Evolutionary conservation across 2,329 filamentous ascomycete species (phyloP), one percentile per base, ranked within the genome.

Genomic region (Xylaria polymorpha): DNA sequence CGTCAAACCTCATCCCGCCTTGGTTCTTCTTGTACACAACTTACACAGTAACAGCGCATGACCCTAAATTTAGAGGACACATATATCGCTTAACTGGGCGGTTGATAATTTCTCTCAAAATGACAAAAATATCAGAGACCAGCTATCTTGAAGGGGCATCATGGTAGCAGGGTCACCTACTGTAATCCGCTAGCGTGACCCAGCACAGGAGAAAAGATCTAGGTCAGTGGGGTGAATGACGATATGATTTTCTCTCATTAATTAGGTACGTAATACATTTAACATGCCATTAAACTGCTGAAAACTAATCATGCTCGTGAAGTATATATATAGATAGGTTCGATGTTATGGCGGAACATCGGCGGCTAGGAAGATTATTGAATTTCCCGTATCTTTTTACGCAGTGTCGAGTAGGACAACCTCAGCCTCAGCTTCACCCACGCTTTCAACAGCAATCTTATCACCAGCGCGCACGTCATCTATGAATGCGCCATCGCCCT

Each of bases 401-500:
- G 87, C 85, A 51, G 88, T 91, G 76, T 92, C 90, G 72, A 92
- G 77, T 44, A 92, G 83, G 60, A 92, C 80, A n/a, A 92, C 88
- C 80, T 93, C 91, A 0, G 90, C 90, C 73, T 92, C 90, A 0
- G 78, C 90, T 66, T 89, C 88, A 1, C 91, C 91, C 43, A 92
- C 83, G 75, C 88, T 92, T 80, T 93, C 90, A 41, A 93, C 84
- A 1, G 80, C 80, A 44, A 93, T 80, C 74, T 85, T 86, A 77
- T 93, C 91, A 0, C 90, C 91, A 10, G 85, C 87, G 74, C 86
- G 87, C 12, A 93, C 85, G 15, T 81, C 80, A 7, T 90, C 89
- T 7, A 97, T 82, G 80, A 93, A 96, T 0, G 92, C 92, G 18
- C 93, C 93, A 80, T 97, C 94, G 0, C 94, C 94, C 80, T 97